Base-by-base conservation (phyloP, 805 yeast genomes). In the Wickerhamiella siamensis region DNA sequence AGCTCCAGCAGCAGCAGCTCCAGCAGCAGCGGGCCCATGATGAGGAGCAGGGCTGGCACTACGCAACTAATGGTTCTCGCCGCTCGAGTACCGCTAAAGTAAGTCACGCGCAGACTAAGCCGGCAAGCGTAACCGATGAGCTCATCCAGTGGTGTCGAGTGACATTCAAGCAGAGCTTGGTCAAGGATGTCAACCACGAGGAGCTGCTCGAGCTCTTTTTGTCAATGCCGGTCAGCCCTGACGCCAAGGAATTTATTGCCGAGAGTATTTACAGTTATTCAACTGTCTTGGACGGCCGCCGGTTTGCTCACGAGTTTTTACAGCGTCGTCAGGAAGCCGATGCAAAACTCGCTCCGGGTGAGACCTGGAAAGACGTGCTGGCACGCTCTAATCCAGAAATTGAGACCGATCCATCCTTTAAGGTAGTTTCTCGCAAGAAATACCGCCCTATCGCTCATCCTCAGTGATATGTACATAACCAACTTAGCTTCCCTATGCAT, bases 221-320 rank as follows among this genome's bases (percentile, higher is more conserved):
- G 47, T 77, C 84, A 46, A 70, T 88, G 47, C 95, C 96, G 29
- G 62, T 71, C n/a, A 73, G 77, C 32, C 52, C 69, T 5, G 95
- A 84, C 51, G 75, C 94, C 0, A 67, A 71, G 38, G 94, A 79
- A 58, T 82, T 88, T 57, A 86, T 88, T 56, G 79, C 94, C 2
- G 98, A 88, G 55, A 83, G 95, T 10, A 76, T 88, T 44, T 86
- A 84, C 63, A 80, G 94, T 33, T 51, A 51, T 46, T 50, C 56
- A 5, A 72, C 87, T 2, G 79, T 87, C 1, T 77, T 88, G 81
- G 95, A 91, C 59, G 97, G 97, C 19, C 77, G 95, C 57, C 71
- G 94, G 50, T 88, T 87, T 66, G 95, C 98, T 0, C 73, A 71
- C 43, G 98, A 91, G 56, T 91, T 91, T 58, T 67, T 79, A 56